Percentiles rank a stretch among this genome's conserved stretches.
These are phyloP conservation scores for Cryoendolithus antarcticus DNA, from an alignment of 2,329 filamentous ascomycete genomes.

Conservation along the genomic window DNA sequence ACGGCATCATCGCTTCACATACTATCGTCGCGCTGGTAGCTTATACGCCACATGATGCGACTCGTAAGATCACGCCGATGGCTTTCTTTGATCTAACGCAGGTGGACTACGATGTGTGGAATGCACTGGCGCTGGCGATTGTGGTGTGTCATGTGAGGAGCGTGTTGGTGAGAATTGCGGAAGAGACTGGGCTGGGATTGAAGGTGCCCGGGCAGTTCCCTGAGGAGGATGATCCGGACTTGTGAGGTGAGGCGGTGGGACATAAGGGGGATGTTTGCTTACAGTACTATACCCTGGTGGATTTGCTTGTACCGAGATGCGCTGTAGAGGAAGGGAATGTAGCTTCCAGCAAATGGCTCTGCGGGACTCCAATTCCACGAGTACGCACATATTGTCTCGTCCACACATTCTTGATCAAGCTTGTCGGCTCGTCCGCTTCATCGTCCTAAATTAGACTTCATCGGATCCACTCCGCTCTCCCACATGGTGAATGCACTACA, in stretches of 20 bases:
- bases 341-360: too few species aligned
- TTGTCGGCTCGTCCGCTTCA: too few species aligned
- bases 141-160: slow-evolving; percentile 41
- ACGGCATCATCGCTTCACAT: slow-evolving; percentile 42
- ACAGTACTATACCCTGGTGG: too few species aligned
- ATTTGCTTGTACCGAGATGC: too few species aligned
- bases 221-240: slow-evolving; percentile 10
- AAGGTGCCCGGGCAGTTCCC: slow-evolving; percentile 1
- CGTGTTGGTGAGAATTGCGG: slow-evolving; percentile 34
- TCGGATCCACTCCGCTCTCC: too few species aligned
- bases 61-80: slow-evolving; percentile 22
- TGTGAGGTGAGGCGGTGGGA: slow-evolving; percentile 3
- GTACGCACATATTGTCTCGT: too few species aligned
- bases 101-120: slow-evolving; percentile 47
- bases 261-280: too few species aligned
- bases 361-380: too few species aligned
- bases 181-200: slow-evolving; percentile 20
- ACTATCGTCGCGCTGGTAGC: slow-evolving; percentile 42
- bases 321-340: too few species aligned
- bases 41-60: slow-evolving; percentile 30
- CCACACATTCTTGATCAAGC: too few species aligned
- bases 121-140: slow-evolving; percentile 44
- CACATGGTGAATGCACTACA: too few species aligned
- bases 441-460: too few species aligned
- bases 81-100: slow-evolving; percentile 43